Conservation (phyloP, 2,329 filamentous ascomycete genomes). For the Colletotrichum costaricense region DNA sequence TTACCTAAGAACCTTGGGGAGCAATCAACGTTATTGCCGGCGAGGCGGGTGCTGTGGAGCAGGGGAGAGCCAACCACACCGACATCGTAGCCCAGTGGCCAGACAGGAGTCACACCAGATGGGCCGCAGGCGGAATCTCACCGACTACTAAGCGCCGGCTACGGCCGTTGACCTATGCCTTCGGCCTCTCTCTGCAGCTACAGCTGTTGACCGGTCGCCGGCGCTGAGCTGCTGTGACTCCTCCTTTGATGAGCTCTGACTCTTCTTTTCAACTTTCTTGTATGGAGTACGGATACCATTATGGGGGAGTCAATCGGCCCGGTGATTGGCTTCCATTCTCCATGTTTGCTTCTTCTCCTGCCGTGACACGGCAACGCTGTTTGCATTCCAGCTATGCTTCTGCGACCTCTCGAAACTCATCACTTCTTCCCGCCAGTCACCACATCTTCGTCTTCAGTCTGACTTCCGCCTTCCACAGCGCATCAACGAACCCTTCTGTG, state of each 20-base stretch:
- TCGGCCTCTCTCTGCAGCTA: slow-evolving; percentile 8
- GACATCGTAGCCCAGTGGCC: slow-evolving; percentile 24
- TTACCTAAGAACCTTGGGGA: slow-evolving; percentile 35
- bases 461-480: not conserved
- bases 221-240: slow-evolving; percentile 18
- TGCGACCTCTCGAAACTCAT: not conserved
- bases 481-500: not conserved
- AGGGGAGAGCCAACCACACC: slow-evolving; percentile 3
- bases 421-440: not conserved
- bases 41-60: slow-evolving; percentile 29
- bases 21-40: slow-evolving; percentile 35
- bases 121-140: slow-evolving; percentile 26
- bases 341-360: not conserved
- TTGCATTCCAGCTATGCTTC: slow-evolving; percentile 4
- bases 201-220: slow-evolving; percentile 12
- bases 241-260: not conserved
- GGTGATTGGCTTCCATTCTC: not conserved
- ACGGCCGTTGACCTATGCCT: slow-evolving; percentile 17
- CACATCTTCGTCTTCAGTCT: not conserved
- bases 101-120: slow-evolving; percentile 26
- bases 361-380: slow-evolving; percentile 24
- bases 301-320: not conserved
- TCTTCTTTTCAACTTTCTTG: not conserved
- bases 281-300: not conserved
- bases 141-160: slow-evolving; percentile 31